phyloP scores from a whole-genome alignment of 441 rosid species.

The Arabidopsis lyrata region DNA sequence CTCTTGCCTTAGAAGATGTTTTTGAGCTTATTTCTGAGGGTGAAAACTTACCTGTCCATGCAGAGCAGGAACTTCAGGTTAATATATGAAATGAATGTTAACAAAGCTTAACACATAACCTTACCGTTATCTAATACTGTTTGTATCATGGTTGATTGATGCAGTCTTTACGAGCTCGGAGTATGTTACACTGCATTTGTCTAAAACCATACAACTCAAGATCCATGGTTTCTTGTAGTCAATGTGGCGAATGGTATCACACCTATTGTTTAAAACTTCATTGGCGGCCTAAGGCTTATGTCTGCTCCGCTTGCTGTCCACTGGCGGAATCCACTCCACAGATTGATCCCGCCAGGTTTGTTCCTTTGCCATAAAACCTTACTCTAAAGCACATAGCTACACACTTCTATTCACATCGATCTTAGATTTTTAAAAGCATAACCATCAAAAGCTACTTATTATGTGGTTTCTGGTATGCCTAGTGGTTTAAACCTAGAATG shows the following conservation, averaged over 20 bases:
- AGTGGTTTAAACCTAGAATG: background rate
- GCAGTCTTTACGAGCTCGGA: constrained; percentile 76
- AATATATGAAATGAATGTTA: constrained; percentile 1
- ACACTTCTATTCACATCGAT: constrained; percentile 1
- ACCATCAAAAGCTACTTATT: constrained; percentile 2
- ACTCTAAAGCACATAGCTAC: constrained; percentile 1
- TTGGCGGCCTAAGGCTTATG: constrained; percentile 52
- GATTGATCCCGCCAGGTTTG: constrained; percentile 56
- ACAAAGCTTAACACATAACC: constrained; percentile 12
- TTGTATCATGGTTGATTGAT: constrained; percentile 33
- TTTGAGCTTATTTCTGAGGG: constrained; percentile 72
- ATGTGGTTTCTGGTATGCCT: background rate
- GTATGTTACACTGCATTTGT: constrained; percentile 88
- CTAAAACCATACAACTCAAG: constrained; percentile 73
- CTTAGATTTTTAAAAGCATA: background rate
- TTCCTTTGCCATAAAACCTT: constrained; percentile 28
- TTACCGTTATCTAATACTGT: constrained; percentile 8
- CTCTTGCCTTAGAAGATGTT: constrained; percentile 69
- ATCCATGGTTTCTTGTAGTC: constrained; percentile 68
- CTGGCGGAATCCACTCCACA: constrained; percentile 35
- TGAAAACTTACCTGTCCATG: constrained; percentile 63
- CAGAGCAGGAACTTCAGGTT: constrained; percentile 82
- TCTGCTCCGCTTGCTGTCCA: constrained; percentile 89
- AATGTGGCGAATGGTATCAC: constrained; percentile 85
- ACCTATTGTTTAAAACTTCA: constrained; percentile 65